phyloP scores from a whole-genome alignment of 2,329 filamentous ascomycete genomes.

The Epichloe uncinata region DNA sequence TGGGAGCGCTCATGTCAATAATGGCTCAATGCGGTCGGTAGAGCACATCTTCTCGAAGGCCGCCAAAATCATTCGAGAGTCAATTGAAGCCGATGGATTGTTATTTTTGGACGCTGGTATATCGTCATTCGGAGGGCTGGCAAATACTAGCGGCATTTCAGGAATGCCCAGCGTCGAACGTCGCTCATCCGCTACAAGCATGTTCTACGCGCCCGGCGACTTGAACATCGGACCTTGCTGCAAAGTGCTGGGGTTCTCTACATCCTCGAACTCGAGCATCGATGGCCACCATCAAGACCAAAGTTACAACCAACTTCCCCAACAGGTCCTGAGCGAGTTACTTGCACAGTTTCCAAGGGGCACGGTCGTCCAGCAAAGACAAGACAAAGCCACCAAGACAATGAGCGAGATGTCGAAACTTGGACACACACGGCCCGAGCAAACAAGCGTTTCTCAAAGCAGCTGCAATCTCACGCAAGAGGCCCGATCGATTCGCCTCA shows the following conservation, averaged over 20 bases:
- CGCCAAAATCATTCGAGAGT: conserved; percentile 28
- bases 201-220: not conserved
- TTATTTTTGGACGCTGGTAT: conserved; percentile 22
- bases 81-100: conserved; percentile 26
- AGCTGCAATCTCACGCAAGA: not conserved
- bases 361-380: not conserved
- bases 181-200: conserved; percentile 1
- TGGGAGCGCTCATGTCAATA: not conserved
- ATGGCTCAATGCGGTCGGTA: conserved; percentile 1
- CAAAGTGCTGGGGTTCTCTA: conserved; percentile 26
- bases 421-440: not conserved
- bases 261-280: conserved; percentile 20
- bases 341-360: conserved; percentile 2
- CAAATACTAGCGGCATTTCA: not conserved
- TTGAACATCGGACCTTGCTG: conserved; percentile 10
- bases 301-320: conserved; percentile 1
- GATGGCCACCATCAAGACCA: conserved; percentile 13
- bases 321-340: conserved; percentile 1
- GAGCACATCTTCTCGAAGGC: conserved; percentile 28
- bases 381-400: not conserved
- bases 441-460: not conserved
- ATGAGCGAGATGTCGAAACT: not conserved
- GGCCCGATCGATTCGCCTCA: not conserved
- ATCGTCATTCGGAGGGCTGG: conserved; percentile 9
- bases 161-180: not conserved